Evolutionary conservation across 441 rosid genomes (phyloP).

Genomic region (Euphorbia celastroides): DNA sequence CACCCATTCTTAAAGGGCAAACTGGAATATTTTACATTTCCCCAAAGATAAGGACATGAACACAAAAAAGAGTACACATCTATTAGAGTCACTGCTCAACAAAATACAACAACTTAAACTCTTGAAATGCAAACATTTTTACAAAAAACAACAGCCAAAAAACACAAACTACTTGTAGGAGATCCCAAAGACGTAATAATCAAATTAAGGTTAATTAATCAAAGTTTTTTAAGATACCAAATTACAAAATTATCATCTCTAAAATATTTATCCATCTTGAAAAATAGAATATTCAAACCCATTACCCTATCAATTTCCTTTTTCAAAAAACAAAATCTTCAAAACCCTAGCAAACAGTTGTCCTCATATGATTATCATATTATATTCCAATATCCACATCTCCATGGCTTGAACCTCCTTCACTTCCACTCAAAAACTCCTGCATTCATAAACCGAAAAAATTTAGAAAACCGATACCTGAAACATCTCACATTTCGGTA

Average conservation of each 20-base stretch:
- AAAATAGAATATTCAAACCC: constrained; percentile 19
- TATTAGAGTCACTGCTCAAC: constrained; percentile 7
- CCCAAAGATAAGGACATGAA: constrained; percentile 6
- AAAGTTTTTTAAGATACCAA: constrained; percentile 9
- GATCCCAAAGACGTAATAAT: constrained; percentile 12
- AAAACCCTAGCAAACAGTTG: constrained; percentile 14
- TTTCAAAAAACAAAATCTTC: constrained; percentile 7
- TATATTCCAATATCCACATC: constrained; percentile 54
- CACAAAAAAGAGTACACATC: constrained; percentile 17
- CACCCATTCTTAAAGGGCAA: constrained; percentile 2
- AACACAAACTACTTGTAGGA: constrained; percentile 28
- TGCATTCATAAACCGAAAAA: constrained; percentile 22
- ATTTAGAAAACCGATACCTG: not conserved
- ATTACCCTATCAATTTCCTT: constrained; percentile 9
- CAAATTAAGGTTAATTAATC: not conserved
- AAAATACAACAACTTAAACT: constrained; percentile 12
- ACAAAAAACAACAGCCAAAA: constrained; percentile 34
- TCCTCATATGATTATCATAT: constrained; percentile 10
- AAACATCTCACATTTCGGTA: too few relatives aligned
- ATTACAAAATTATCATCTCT: constrained; percentile 16
- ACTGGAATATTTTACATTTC: constrained; percentile 11
- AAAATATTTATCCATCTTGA: constrained; percentile 16
- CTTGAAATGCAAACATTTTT: constrained; percentile 41
- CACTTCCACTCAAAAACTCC: constrained; percentile 38
- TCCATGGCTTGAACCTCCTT: constrained; percentile 53